Evolutionary conservation across 2,329 filamentous ascomycete species (phyloP).

Genomic region (Aureobasidium namibiae): DNA sequence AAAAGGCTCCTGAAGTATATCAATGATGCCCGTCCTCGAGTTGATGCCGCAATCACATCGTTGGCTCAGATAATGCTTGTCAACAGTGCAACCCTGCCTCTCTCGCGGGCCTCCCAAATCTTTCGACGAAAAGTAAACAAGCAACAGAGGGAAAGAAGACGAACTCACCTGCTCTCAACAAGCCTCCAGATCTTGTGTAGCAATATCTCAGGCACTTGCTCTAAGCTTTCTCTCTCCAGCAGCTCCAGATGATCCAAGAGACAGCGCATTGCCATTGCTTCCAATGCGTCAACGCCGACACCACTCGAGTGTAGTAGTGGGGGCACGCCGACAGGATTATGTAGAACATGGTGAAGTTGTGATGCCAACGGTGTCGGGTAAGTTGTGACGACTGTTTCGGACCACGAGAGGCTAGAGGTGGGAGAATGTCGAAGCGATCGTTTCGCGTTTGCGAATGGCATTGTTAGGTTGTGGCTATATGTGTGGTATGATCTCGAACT

Average conservation of each 20-base stretch:
- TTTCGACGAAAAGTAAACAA: neutral
- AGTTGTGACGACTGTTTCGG: neutral
- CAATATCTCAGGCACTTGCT: slow-evolving; percentile 11
- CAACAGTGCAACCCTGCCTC: neutral
- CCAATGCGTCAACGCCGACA: slow-evolving; percentile 18
- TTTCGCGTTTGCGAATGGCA: neutral
- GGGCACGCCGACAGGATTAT: neutral
- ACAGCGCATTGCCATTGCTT: slow-evolving; percentile 13
- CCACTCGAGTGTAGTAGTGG: slow-evolving; percentile 1
- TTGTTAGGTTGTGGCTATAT: neutral
- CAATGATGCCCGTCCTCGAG: neutral
- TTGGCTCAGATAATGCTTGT: neutral
- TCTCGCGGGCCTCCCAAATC: neutral
- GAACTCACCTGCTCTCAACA: slow-evolving; percentile 10
- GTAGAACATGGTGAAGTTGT: neutral
- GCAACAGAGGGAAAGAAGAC: neutral
- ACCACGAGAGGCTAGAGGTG: neutral
- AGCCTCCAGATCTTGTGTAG: slow-evolving; percentile 16
- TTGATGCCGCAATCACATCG: neutral
- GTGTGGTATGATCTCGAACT: neutral
- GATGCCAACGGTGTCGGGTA: neutral
- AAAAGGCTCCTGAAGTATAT: neutral
- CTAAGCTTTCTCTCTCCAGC: slow-evolving; percentile 15
- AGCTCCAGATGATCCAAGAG: slow-evolving; percentile 15
- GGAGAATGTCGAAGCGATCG: neutral